Conservation (phyloP, 495 filamentous ascomycete species). For the Hypomontagnella monticulosa region DNA sequence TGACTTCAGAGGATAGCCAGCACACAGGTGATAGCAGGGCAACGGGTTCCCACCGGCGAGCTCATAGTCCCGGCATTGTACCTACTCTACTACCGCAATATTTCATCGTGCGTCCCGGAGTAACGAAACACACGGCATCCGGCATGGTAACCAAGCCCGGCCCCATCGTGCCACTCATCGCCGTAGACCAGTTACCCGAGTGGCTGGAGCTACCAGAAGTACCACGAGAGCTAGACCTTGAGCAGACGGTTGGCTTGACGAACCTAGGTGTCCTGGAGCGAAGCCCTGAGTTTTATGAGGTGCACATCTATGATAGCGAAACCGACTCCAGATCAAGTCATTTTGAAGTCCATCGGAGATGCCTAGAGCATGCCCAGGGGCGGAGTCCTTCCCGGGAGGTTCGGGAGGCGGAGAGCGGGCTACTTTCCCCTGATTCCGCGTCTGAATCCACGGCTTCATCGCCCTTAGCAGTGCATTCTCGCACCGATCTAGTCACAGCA, state of each 20-base stretch:
- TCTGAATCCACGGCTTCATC: slow-evolving; percentile 7
- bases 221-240: slow-evolving; percentile 49
- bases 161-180: slow-evolving; percentile 55
- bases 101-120: slow-evolving; percentile 52
- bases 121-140: slow-evolving; percentile 19
- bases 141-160: slow-evolving; percentile 37
- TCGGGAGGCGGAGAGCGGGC: not conserved
- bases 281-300: slow-evolving; percentile 44
- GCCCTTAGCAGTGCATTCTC: not conserved
- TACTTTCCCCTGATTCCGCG: not conserved
- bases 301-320: slow-evolving; percentile 34
- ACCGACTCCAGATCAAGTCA: not conserved
- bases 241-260: slow-evolving; percentile 50
- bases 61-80: not conserved
- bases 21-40: not conserved
- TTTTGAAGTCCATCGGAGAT: not conserved
- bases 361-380: not conserved
- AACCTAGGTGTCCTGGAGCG: slow-evolving; percentile 50
- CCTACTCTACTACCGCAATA: slow-evolving; percentile 29
- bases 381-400: not conserved
- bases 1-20: slow-evolving; percentile 4
- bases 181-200: slow-evolving; percentile 57
- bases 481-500: not conserved
- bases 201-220: slow-evolving; percentile 51
- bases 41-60: not conserved